Base-by-base conservation (phyloP, 805 yeast genomes). In the Vanderwaltozyma verrucispora region DNA sequence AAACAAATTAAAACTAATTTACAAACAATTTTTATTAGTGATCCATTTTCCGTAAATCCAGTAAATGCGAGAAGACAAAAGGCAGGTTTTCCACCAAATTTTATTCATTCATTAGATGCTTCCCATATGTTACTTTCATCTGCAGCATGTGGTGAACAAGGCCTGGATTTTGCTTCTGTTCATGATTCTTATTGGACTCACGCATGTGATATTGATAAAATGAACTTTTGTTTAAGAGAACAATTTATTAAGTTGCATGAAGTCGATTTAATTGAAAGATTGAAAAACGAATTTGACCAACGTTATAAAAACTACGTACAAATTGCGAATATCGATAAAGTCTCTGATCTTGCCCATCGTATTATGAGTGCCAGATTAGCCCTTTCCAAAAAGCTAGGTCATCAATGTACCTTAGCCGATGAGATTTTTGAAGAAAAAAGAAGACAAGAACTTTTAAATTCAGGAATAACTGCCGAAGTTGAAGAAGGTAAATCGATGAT, bases 181-280 rank as follows among this genome's bases (percentile, higher is more conserved):
- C 98, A 89, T 60, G 98, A 89, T 58, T 89, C 97, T 1, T 89
- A 84, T 59, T 89, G 98, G 98, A 87, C 97, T 0, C 97, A 92
- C 56, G 96, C 98, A 1, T 65, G 75, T 35, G 89, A 84, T 56
- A 77, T 89, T 30, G 79, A 77, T 42, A 54, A 53, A 3, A 79
- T 89, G 92, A 85, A 78, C 59, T 51, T 49, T 12, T 64, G 72
- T 32, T 64, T 92, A 45, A 72, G 98, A 53, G 78, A 81, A 27
- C 78, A 83, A 41, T 89, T 89, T 57, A 80, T 92, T 43, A 64
- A 71, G 36, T 65, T 89, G 39, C 96, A 89, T 56, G 72, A 72
- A 42, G 78, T 72, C 24, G 80, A 87, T 56, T 67, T 88, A 48
- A 72, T 89, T 50, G 73, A 69, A 24, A 73, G 74, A 49, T 68